Base-by-base conservation (phyloP, 139 green algal species). In the Closterium sp. region DNA sequence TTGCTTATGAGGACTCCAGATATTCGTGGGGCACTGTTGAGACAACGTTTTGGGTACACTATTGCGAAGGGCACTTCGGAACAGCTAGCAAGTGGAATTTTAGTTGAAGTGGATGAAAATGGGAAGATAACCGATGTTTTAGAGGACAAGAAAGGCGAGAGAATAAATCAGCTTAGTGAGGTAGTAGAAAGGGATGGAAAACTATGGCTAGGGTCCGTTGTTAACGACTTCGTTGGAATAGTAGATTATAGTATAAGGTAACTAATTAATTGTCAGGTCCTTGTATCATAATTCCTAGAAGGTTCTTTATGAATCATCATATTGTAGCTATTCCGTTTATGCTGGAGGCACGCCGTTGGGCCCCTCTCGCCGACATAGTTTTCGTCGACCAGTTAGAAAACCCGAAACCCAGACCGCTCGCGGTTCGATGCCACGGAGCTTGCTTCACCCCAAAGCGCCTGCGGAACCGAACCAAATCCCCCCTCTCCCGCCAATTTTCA, bases 201-300 rank as follows among this genome's bases (percentile, higher is more conserved):
- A 5, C 69, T 91, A n/a, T 85, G 34, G 34, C n/a, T 91, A 83
- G 89, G 89, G 2, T 91, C 89, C 10, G 89, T 91, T 33, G 23
- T 91, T 16, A 91, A 86, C 19, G 34, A 35, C 33, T 38, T 86
- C 16, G 81, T 91, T 76, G 55, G 55, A 28, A 76, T 19, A 76
- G 55, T 76, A 0, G 5, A 76, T 3, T 76, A 76, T 76, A 76
- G 25, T 28, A 0, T 19, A 76, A 76, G 12, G 55, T 76, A 76
- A 76, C n/a, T n/a, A n/a, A n/a, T n/a, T n/a, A n/a, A n/a, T n/a
- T n/a, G n/a, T n/a, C n/a, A n/a, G n/a, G n/a, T n/a, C n/a, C n/a
- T n/a, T n/a, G n/a, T n/a, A n/a, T n/a, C n/a, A 55, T 55, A 55
- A 55, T 55, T 55, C 7, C 55, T 10, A 28, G 55, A n/a, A n/a